These are phyloP conservation scores for Xylaria sp. DNA, from an alignment of 2,329 filamentous ascomycete species.

Conservation along the genomic window DNA sequence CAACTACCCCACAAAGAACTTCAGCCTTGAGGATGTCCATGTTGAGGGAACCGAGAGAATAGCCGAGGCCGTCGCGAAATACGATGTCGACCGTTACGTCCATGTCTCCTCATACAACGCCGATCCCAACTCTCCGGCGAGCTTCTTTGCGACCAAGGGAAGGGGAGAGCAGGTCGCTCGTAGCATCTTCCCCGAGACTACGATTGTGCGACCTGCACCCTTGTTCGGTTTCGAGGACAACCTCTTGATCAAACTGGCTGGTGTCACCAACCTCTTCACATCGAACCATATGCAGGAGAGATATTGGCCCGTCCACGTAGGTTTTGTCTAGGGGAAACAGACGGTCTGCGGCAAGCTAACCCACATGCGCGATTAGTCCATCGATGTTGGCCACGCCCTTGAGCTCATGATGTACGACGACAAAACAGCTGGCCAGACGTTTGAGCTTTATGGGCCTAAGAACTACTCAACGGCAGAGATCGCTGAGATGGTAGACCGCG, in stretches of 20 bases:
- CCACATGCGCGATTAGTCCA: conserved; percentile 59
- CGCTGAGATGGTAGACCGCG: conserved; percentile 83
- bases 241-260: conserved; percentile 84
- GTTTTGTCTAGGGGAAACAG: conserved; percentile 35
- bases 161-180: conserved; percentile 83
- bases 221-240: conserved; percentile 96
- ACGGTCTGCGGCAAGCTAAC: conserved; percentile 12
- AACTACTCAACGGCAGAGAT: conserved; percentile 91
- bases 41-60: conserved; percentile 93
- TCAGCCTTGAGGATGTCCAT: conserved; percentile 89
- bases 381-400: conserved; percentile 87
- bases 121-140: conserved; percentile 76
- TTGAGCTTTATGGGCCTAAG: conserved; percentile 91
- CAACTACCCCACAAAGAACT: conserved; percentile 98
- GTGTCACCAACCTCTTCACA: conserved; percentile 80
- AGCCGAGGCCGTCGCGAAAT: conserved; percentile 92
- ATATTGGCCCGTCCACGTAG: conserved; percentile 88
- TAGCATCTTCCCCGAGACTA: conserved; percentile 93
- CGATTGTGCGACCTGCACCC: conserved; percentile 91
- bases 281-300: conserved; percentile 93
- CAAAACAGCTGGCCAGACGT: conserved; percentile 86
- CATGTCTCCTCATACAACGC: conserved; percentile 97
- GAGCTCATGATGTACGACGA: conserved; percentile 93
- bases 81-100: conserved; percentile 95
- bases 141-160: conserved; percentile 92